Evolutionary conservation across 2,329 filamentous ascomycete species (phyloP).

Genomic region (Cladosporium sp.): DNA sequence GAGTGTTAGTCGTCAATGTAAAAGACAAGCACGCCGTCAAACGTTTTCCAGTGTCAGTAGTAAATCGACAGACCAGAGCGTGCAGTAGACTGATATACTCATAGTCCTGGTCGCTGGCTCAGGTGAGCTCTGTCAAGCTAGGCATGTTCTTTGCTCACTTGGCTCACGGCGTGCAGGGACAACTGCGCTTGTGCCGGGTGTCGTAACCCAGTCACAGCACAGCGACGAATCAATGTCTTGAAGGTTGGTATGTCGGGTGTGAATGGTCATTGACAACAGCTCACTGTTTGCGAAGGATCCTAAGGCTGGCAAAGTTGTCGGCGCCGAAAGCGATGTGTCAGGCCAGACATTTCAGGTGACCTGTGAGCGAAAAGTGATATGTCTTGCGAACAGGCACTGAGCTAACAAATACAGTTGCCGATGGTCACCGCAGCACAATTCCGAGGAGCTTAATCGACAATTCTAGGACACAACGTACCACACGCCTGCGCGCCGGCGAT

Average conservation of each 20-base stretch:
- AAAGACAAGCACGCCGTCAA: neutral
- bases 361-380: constrained; percentile 14
- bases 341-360: constrained; percentile 15
- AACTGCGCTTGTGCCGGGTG: constrained; percentile 27
- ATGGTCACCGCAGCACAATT: constrained; percentile 22
- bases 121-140: neutral
- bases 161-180: constrained; percentile 19
- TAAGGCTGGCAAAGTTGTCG: constrained; percentile 14
- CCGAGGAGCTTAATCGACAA: neutral
- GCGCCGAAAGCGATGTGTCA: neutral
- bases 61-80: too few relatives aligned
- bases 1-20: neutral
- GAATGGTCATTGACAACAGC: neutral
- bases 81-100: neutral
- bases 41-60: neutral
- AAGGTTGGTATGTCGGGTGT: constrained; percentile 14
- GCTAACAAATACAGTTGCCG: constrained; percentile 17
- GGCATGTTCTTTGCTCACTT: too few relatives aligned
- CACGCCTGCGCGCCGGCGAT: constrained; percentile 10
- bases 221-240: constrained; percentile 30
- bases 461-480: neutral
- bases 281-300: constrained; percentile 15
- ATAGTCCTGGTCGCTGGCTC: constrained; percentile 20
- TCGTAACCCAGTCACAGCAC: constrained; percentile 27
- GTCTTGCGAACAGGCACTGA: neutral